These are phyloP conservation scores for Trichoderma arundinaceum DNA, from an alignment of 2,329 filamentous ascomycete genomes.

Conservation along the genomic window DNA sequence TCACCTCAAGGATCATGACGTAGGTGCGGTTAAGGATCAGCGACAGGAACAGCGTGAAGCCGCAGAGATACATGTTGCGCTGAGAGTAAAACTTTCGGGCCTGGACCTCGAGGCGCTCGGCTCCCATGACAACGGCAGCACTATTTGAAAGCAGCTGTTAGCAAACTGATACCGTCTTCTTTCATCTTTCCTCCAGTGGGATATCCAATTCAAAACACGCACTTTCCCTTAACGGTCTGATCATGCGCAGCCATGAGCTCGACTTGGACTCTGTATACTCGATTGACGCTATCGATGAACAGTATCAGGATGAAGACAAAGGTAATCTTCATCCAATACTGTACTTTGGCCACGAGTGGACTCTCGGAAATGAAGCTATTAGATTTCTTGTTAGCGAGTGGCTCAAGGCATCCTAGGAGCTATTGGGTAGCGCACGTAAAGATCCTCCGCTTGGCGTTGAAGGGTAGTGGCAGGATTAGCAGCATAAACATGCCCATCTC, in stretches of 20 bases:
- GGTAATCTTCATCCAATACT: slow-evolving; percentile 98
- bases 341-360: slow-evolving; percentile 82
- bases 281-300: slow-evolving; percentile 94
- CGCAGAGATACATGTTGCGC: slow-evolving; percentile 99
- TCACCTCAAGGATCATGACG: slow-evolving; percentile 91
- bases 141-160: slow-evolving; percentile 33
- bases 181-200: background rate
- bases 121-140: slow-evolving; percentile 75
- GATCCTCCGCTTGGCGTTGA: slow-evolving; percentile 81
- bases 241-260: slow-evolving; percentile 79
- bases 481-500: slow-evolving; percentile 85
- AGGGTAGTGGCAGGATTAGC: slow-evolving; percentile 85
- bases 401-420: background rate
- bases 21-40: slow-evolving; percentile 99
- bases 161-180: slow-evolving; percentile 8
- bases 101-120: slow-evolving; percentile 97
- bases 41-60: slow-evolving; percentile 98
- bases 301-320: slow-evolving; percentile 99
- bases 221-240: slow-evolving; percentile 52
- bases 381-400: background rate
- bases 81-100: slow-evolving; percentile 99
- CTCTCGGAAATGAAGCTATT: slow-evolving; percentile 90
- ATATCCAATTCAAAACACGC: slow-evolving; percentile 40
- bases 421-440: slow-evolving; percentile 63
- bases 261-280: slow-evolving; percentile 94